A percentile compares a stretch with the other conserved stretches of the same genome.
Evolutionary conservation across 768 basidiomycete genomes (phyloP).

Genomic region (Mycena pura): DNA sequence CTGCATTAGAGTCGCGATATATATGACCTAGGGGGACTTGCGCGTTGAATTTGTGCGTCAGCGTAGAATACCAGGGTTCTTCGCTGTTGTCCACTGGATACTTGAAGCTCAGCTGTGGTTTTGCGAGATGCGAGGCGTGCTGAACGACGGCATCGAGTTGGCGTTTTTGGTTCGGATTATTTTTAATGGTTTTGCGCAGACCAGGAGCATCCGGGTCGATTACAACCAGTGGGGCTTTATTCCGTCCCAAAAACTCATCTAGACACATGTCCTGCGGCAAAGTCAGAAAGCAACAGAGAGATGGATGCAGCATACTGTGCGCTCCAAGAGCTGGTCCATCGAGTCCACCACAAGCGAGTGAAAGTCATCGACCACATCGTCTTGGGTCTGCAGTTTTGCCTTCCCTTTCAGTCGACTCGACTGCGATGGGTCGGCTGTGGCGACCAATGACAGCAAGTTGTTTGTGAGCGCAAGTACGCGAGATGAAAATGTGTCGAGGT

Average conservation of each 20-base stretch:
- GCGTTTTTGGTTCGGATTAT: constrained; percentile 40
- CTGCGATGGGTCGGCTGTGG: constrained; percentile 45
- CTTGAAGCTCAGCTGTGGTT: constrained; percentile 84
- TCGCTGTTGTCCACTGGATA: constrained; percentile 63
- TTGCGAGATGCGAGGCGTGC: constrained; percentile 76
- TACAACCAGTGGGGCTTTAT: constrained; percentile 68
- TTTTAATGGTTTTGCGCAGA: constrained; percentile 37
- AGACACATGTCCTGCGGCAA: constrained; percentile 73
- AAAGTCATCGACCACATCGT: constrained; percentile 87
- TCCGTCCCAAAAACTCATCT: constrained; percentile 77
- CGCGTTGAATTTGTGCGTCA: constrained; percentile 83
- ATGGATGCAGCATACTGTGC: constrained; percentile 61
- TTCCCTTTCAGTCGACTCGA: constrained; percentile 57
- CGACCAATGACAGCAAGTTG: constrained; percentile 60
- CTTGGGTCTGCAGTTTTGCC: constrained; percentile 64
- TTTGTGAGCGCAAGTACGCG: constrained; percentile 73
- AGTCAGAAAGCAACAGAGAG: neutral
- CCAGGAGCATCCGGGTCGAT: constrained; percentile 50
- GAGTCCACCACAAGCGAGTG: constrained; percentile 78
- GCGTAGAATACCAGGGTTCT: constrained; percentile 67
- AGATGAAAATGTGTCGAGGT: constrained; percentile 73
- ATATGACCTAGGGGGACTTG: constrained; percentile 80
- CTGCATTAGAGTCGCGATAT: constrained; percentile 40
- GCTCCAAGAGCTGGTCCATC: constrained; percentile 86
- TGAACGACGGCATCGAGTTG: constrained; percentile 67